These are phyloP conservation scores for Lentinula edodes DNA, from an alignment of 768 basidiomycete species.

Conservation along the genomic window DNA sequence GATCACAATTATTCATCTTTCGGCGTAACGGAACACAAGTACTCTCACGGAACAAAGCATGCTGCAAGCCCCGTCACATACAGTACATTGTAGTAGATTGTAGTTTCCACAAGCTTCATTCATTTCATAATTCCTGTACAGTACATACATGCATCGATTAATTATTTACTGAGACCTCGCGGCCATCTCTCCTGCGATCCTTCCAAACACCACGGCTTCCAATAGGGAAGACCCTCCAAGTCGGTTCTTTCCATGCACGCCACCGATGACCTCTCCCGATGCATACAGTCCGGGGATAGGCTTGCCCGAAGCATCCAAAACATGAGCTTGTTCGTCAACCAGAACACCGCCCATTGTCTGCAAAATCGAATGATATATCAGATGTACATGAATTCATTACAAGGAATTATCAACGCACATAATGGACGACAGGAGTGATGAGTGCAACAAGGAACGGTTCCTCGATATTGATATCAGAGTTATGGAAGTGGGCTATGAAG, in stretches of 20 bases:
- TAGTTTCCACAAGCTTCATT: background rate
- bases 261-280: constrained; percentile 22
- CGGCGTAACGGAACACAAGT: background rate
- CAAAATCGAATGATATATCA: background rate
- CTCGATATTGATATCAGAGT: constrained; percentile 9
- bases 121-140: background rate
- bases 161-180: constrained; percentile 4
- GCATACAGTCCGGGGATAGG: constrained; percentile 19
- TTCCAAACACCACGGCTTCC: constrained; percentile 24
- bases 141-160: background rate
- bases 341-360: constrained; percentile 23
- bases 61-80: too few relatives aligned
- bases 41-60: background rate
- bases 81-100: too few relatives aligned
- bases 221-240: constrained; percentile 22
- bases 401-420: constrained; percentile 11
- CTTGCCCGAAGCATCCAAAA: constrained; percentile 10
- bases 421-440: constrained; percentile 22
- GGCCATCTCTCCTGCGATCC: constrained; percentile 18
- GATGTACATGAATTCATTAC: background rate
- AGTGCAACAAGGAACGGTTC: constrained; percentile 17
- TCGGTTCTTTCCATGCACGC: constrained; percentile 22
- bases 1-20: background rate
- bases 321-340: constrained; percentile 16
- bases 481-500: constrained; percentile 7